A percentile compares a stretch with the other conserved stretches of the same genome.
These are phyloP conservation scores for Lodderomyces metapsilosis DNA, from an alignment of 1,139 yeast species.

Conservation along the genomic window DNA sequence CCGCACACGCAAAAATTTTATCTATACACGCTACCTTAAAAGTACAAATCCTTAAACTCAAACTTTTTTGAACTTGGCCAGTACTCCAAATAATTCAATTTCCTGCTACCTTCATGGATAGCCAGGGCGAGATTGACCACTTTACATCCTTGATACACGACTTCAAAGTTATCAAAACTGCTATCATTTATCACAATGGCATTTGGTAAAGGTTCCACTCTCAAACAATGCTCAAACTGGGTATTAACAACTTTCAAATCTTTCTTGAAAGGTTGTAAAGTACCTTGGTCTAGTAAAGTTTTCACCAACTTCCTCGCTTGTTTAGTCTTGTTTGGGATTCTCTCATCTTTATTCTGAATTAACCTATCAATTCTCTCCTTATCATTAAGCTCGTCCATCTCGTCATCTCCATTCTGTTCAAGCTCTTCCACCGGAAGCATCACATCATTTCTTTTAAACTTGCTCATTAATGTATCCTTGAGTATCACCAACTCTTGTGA, in stretches of 20 bases:
- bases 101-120: conserved; percentile 41
- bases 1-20: no score
- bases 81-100: conserved; percentile 69
- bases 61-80: conserved; percentile 55
- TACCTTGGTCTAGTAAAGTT: conserved; percentile 84
- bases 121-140: conserved; percentile 71
- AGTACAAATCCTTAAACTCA: conserved; percentile 47
- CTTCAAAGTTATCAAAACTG: conserved; percentile 67
- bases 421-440: conserved; percentile 48
- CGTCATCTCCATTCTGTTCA: conserved; percentile 27
- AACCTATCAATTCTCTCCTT: conserved; percentile 18
- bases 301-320: conserved; percentile 78
- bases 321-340: conserved; percentile 38
- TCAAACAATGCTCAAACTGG: conserved; percentile 66
- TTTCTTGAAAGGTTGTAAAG: conserved; percentile 73
- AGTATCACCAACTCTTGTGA: conserved; percentile 79
- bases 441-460: conserved; percentile 70
- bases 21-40: conserved; percentile 18
- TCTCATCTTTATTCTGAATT: conserved; percentile 19
- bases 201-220: conserved; percentile 79
- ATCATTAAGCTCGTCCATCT: conserved; percentile 16
- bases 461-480: conserved; percentile 69
- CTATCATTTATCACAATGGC: conserved; percentile 65
- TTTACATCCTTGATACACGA: conserved; percentile 79
- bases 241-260: conserved; percentile 64